phyloP scores from a whole-genome alignment of 2,329 filamentous ascomycete genomes.

The Neonectria coccinea region DNA sequence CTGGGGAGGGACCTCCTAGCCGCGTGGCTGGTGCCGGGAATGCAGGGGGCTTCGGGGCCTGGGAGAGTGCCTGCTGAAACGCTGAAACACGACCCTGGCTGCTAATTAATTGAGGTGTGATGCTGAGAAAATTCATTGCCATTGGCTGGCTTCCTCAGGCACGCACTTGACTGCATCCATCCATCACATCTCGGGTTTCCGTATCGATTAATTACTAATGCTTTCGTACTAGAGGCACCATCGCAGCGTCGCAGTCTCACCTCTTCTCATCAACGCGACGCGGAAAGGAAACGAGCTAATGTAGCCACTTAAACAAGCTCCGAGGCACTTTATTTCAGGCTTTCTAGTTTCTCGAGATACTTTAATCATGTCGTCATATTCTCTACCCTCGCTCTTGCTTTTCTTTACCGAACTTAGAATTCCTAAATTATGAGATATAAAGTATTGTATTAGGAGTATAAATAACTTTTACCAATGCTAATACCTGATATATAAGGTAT shows the following conservation, averaged over 20 bases:
- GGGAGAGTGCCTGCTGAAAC: conserved; percentile 10
- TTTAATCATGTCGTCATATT: too few species aligned
- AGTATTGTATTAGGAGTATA: too few species aligned
- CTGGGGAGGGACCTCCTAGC: not conserved
- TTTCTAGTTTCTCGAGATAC: too few species aligned
- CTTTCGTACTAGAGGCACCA: too few species aligned
- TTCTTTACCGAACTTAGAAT: not conserved
- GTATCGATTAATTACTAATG: too few species aligned
- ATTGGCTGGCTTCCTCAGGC: conserved; percentile 4
- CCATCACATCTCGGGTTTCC: too few species aligned
- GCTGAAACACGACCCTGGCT: conserved; percentile 15
- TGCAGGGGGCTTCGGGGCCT: not conserved
- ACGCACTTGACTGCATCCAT: not conserved
- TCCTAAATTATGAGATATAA: not conserved
- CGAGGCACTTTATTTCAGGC: not conserved
- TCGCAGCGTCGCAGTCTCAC: too few species aligned
- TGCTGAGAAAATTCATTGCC: not conserved
- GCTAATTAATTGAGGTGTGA: not conserved
- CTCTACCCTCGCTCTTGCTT: not conserved
- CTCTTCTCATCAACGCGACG: not conserved
- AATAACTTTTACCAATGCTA: too few species aligned
- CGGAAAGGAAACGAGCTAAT: conserved; percentile 21
- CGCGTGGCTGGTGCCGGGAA: conserved; percentile 27
- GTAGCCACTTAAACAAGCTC: conserved; percentile 26
- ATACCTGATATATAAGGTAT: too few species aligned